phyloP scores from a whole-genome alignment of 1,284 basidiomycete species.

The Apiotrichum siamense region DNA sequence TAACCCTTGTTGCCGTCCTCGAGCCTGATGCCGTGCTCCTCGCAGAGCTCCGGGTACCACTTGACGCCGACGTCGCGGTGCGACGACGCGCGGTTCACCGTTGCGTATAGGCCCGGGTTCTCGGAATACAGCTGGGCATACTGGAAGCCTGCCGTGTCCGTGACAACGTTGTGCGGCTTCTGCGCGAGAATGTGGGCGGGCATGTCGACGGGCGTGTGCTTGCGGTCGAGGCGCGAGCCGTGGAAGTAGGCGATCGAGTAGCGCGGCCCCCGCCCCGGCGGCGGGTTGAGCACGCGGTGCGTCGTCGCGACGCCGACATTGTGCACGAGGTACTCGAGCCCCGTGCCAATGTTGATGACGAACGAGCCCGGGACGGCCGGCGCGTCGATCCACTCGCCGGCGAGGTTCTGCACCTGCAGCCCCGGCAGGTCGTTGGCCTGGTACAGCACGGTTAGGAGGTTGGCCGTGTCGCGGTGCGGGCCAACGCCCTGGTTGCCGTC shows the following conservation, averaged over 20 bases:
- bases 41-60: constrained; percentile 14
- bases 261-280: constrained; percentile 61
- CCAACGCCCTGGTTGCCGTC: constrained; percentile 20
- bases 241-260: constrained; percentile 68
- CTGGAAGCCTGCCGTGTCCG: constrained; percentile 19
- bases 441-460: constrained; percentile 64
- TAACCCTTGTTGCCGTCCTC: constrained; percentile 5
- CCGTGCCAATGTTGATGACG: constrained; percentile 76
- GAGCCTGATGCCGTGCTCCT: constrained; percentile 13
- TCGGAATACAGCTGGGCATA: constrained; percentile 14
- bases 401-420: constrained; percentile 64
- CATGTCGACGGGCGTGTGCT: constrained; percentile 8
- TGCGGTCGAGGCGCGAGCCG: constrained; percentile 11
- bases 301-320: constrained; percentile 79
- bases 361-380: constrained; percentile 59
- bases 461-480: constrained; percentile 18
- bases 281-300: constrained; percentile 64
- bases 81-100: constrained; percentile 14
- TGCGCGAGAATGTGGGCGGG: constrained; percentile 11
- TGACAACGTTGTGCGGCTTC: constrained; percentile 13
- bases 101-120: constrained; percentile 12
- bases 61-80: constrained; percentile 17
- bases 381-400: constrained; percentile 60
- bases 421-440: constrained; percentile 49
- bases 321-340: constrained; percentile 83